phyloP scores from a whole-genome alignment of 441 rosid genomes.

The Pelargonium myrrhifolium region DNA sequence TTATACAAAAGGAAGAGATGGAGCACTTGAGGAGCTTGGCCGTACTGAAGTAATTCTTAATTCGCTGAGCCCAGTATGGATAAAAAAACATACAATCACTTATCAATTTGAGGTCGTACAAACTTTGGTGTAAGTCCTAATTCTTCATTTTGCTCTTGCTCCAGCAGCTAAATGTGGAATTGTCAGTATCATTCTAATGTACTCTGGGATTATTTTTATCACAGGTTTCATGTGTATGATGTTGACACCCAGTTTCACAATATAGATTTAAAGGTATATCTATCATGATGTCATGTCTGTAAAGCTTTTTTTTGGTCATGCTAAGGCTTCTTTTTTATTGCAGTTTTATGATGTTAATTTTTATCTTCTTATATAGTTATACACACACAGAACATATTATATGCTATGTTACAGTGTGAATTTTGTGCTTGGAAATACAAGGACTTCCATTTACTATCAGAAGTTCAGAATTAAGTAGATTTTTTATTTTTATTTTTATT shows the following conservation, averaged over 20 bases:
- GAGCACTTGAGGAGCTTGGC: conserved; percentile 47
- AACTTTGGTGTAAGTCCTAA: conserved; percentile 58
- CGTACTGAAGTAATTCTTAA: conserved; percentile 80
- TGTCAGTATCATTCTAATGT: conserved; percentile 13
- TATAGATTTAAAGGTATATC: conserved; percentile 57
- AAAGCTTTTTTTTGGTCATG: neutral
- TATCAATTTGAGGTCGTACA: conserved; percentile 80
- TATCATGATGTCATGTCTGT: conserved; percentile 9
- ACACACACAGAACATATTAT: no score
- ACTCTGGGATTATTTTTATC: conserved; percentile 14
- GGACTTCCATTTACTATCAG: neutral
- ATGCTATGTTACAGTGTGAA: neutral
- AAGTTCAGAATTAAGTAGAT: neutral
- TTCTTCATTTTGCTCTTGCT: conserved; percentile 1
- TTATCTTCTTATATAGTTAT: neutral
- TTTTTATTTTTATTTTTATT: no score
- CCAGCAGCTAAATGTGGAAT: conserved; percentile 1
- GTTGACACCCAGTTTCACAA: conserved; percentile 75
- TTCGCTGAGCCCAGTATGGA: conserved; percentile 78
- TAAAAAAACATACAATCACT: conserved; percentile 37
- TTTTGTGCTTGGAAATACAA: neutral
- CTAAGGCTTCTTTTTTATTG: neutral
- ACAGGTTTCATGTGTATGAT: conserved; percentile 69
- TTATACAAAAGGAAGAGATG: conserved; percentile 62
- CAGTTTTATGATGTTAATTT: neutral